These are phyloP conservation scores for Emericellopsis atlantica DNA, from an alignment of 2,329 filamentous ascomycete genomes.

Conservation along the genomic window DNA sequence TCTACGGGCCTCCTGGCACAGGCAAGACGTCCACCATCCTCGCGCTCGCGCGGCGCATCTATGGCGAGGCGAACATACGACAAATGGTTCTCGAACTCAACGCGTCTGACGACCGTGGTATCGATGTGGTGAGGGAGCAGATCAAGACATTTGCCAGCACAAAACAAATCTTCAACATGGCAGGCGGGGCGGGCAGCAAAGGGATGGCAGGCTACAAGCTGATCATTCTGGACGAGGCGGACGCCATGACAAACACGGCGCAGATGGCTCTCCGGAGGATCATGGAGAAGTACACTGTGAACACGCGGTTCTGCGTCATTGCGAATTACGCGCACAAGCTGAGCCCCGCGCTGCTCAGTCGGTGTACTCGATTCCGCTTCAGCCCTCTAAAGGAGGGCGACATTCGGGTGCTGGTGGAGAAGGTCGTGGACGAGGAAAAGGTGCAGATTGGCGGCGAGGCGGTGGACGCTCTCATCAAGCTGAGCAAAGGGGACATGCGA, in stretches of 20 bases:
- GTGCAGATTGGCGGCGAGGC: constrained; percentile 76
- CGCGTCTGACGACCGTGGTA: constrained; percentile 91
- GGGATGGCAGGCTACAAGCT: constrained; percentile 75
- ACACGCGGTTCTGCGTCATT: constrained; percentile 96
- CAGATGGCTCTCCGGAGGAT: constrained; percentile 95
- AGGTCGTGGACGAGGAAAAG: constrained; percentile 76
- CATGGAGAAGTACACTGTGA: constrained; percentile 98
- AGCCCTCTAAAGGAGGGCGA: constrained; percentile 83
- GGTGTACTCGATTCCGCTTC: constrained; percentile 92
- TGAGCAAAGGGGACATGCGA: constrained; percentile 95
- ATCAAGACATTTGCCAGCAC: constrained; percentile 99
- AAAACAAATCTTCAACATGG: constrained; percentile 81
- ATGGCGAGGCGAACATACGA: constrained; percentile 81
- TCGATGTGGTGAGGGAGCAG: constrained; percentile 95
- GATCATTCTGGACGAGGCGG: constrained; percentile 96
- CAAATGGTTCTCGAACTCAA: constrained; percentile 99
- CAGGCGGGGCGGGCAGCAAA: constrained; percentile 31
- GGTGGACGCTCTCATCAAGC: constrained; percentile 66
- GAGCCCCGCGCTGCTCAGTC: constrained; percentile 78
- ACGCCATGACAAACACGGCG: constrained; percentile 97
- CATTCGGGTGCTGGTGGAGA: constrained; percentile 74
- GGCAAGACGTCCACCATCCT: constrained; percentile 97
- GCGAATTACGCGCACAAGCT: constrained; percentile 99
- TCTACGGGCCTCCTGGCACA: constrained; percentile 92
- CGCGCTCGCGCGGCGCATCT: constrained; percentile 84